phyloP scores from a whole-genome alignment of 116 monocot species.

The Trichopus zeylanicus region DNA sequence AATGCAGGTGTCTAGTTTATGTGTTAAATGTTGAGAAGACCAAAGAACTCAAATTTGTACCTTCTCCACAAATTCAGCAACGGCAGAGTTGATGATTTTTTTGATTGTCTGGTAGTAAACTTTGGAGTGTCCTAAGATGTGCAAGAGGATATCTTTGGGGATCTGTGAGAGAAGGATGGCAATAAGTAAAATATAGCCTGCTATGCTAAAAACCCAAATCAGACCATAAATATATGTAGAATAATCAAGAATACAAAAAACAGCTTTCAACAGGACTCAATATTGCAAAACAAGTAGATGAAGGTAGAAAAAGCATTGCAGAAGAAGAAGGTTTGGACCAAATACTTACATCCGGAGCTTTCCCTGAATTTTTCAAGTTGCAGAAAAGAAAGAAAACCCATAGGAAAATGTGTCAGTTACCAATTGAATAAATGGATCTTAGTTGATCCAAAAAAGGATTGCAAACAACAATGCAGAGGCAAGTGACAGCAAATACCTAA shows the following conservation, averaged over 20 bases:
- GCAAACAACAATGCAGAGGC: background rate
- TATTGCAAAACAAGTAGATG: background rate
- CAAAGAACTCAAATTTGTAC: slow-evolving; percentile 14
- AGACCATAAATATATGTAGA: background rate
- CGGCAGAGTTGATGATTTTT: slow-evolving; percentile 41
- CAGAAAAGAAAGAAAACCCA: background rate
- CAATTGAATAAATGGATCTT: background rate
- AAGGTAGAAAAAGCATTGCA: background rate
- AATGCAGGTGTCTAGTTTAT: too few relatives aligned
- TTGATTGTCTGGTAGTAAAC: slow-evolving; percentile 41
- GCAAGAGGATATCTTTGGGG: slow-evolving; percentile 59
- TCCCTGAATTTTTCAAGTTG: slow-evolving; percentile 37
- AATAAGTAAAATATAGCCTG: too few relatives aligned
- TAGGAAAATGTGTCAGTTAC: slow-evolving; percentile 17
- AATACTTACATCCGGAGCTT: slow-evolving; percentile 61
- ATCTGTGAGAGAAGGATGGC: slow-evolving; percentile 33
- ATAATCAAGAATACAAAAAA: background rate
- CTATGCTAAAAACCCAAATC: too few relatives aligned
- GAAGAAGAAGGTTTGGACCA: background rate
- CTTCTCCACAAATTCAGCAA: slow-evolving; percentile 52
- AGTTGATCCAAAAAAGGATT: background rate
- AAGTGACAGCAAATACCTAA: background rate
- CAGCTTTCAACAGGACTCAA: too few relatives aligned
- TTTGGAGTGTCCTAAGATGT: slow-evolving; percentile 59
- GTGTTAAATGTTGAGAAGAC: too few relatives aligned